Evolutionary conservation across 2,329 filamentous ascomycete genomes (phyloP).

Genomic region (Magnaporthiopsis poae): DNA sequence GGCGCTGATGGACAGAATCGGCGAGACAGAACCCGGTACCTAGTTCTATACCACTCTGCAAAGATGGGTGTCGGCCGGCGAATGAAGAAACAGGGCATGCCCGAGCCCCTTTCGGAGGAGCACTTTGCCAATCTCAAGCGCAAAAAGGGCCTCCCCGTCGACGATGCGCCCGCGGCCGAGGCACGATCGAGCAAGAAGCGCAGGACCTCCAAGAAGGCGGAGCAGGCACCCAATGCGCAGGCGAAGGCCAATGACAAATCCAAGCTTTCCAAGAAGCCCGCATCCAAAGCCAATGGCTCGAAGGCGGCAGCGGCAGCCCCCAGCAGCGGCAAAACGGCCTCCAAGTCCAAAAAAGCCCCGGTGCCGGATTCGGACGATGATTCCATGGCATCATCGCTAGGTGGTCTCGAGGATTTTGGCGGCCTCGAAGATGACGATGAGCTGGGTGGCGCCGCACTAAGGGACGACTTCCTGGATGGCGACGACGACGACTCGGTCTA

Average conservation of each 20-base stretch:
- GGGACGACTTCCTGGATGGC: slow-evolving; percentile 51
- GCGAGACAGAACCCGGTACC: neutral
- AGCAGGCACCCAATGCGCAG: slow-evolving; percentile 24
- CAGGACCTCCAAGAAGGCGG: slow-evolving; percentile 26
- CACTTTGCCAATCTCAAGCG: slow-evolving; percentile 72
- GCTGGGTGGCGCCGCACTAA: slow-evolving; percentile 29
- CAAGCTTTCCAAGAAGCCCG: slow-evolving; percentile 20
- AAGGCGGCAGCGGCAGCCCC: slow-evolving; percentile 17
- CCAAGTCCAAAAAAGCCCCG: slow-evolving; percentile 13
- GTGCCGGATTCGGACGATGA: slow-evolving; percentile 34
- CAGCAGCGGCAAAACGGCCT: slow-evolving; percentile 21
- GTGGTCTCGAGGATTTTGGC: slow-evolving; percentile 29
- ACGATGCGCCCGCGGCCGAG: slow-evolving; percentile 39
- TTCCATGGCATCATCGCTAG: slow-evolving; percentile 30
- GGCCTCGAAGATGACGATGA: slow-evolving; percentile 32
- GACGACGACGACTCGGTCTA: slow-evolving; percentile 52
- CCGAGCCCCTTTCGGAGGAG: slow-evolving; percentile 70
- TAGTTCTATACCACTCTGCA: neutral
- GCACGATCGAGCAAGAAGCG: slow-evolving; percentile 51
- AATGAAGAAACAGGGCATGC: slow-evolving; percentile 91
- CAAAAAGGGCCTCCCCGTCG: slow-evolving; percentile 64
- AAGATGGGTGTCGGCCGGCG: slow-evolving; percentile 55
- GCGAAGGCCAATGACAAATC: slow-evolving; percentile 25
- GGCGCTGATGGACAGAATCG: neutral
- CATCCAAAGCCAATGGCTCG: slow-evolving; percentile 27